Evolutionary conservation across 306 rosid species (phyloP).

Genomic region (Gastrolobium villosum): DNA sequence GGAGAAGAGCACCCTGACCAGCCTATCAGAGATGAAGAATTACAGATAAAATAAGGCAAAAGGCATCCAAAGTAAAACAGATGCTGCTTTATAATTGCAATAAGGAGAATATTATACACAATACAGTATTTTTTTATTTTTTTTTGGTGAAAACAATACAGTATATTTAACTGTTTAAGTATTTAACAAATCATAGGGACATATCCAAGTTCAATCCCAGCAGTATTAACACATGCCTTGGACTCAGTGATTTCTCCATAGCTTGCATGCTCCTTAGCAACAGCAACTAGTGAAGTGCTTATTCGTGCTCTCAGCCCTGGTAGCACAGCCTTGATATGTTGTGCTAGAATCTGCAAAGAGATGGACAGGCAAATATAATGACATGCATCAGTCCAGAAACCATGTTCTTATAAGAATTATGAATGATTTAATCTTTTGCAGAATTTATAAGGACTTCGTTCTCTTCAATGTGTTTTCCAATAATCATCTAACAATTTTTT

Average conservation of each 20-base stretch:
- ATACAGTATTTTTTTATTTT: too few species aligned
- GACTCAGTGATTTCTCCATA: constrained; percentile 96
- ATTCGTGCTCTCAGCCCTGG: constrained; percentile 95
- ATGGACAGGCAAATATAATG: constrained; percentile 37
- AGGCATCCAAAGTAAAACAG: constrained; percentile 28
- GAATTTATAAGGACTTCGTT: constrained; percentile 19
- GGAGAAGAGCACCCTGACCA: constrained; percentile 98
- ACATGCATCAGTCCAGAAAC: constrained; percentile 40
- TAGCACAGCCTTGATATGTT: constrained; percentile 86
- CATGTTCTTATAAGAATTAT: constrained; percentile 14
- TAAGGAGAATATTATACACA: not conserved
- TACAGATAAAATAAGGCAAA: constrained; percentile 32
- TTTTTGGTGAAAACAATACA: too few species aligned
- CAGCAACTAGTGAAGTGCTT: constrained; percentile 80
- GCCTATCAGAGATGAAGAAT: constrained; percentile 63
- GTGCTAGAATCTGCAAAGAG: constrained; percentile 83
- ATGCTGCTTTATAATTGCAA: constrained; percentile 24
- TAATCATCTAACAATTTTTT: constrained; percentile 27
- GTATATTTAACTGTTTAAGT: constrained; percentile 34
- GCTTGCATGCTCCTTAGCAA: constrained; percentile 97
- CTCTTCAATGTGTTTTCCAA: constrained; percentile 13
- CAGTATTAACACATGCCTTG: constrained; percentile 64
- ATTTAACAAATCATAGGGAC: constrained; percentile 20
- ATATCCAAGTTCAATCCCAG: constrained; percentile 9
- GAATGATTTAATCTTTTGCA: not conserved